Evolutionary conservation across 2,329 filamentous ascomycete genomes (phyloP).

Genomic region (Fusarium cyanostomum): DNA sequence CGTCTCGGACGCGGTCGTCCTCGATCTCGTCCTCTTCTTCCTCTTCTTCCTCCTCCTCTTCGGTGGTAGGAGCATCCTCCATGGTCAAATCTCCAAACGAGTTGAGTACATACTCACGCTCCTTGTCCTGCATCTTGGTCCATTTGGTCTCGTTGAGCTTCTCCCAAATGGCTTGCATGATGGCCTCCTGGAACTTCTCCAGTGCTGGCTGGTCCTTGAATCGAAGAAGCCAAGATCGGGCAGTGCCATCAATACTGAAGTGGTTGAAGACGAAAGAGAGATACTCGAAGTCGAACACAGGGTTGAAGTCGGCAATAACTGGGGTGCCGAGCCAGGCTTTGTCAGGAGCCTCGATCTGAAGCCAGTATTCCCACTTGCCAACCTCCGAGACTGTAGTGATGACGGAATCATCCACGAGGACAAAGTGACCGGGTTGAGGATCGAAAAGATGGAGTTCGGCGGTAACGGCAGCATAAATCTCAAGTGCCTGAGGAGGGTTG

Average conservation of each 20-base stretch:
- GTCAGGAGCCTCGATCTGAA: constrained; percentile 81
- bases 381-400: constrained; percentile 84
- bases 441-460: constrained; percentile 96
- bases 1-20: constrained; percentile 73
- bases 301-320: constrained; percentile 91
- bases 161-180: constrained; percentile 97
- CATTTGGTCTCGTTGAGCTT: constrained; percentile 94
- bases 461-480: constrained; percentile 77
- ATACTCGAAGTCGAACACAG: constrained; percentile 98
- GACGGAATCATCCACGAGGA: constrained; percentile 79
- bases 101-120: constrained; percentile 93
- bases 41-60: constrained; percentile 61
- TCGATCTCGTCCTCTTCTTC: constrained; percentile 66
- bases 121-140: constrained; percentile 90
- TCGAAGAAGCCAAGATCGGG: constrained; percentile 93
- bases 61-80: constrained; percentile 72
- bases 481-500: constrained; percentile 71
- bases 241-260: constrained; percentile 85
- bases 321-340: constrained; percentile 88
- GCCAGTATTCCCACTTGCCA: constrained; percentile 94
- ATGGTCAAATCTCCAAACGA: constrained; percentile 95
- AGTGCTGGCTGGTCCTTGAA: constrained; percentile 86
- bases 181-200: constrained; percentile 89
- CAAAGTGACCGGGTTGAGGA: constrained; percentile 85
- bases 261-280: constrained; percentile 99